Evolutionary conservation across 345 rosid genomes (phyloP).

Genomic region (Eucalyptus marginata): DNA sequence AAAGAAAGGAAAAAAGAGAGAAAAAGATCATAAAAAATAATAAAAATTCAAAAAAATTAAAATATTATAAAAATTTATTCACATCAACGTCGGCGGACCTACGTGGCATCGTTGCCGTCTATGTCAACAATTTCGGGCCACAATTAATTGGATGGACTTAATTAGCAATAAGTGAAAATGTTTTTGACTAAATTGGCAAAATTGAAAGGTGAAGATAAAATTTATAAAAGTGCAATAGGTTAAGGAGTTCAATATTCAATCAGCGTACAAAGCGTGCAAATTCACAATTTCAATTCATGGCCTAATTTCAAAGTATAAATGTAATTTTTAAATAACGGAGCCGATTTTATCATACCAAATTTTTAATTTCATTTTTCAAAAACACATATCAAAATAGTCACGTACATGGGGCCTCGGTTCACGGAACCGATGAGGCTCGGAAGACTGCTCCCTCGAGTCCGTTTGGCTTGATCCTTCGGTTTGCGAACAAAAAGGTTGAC

Average conservation of each 20-base stretch:
- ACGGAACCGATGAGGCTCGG: background rate
- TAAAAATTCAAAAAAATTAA: no score
- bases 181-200: fast-evolving
- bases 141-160: no score
- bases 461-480: background rate
- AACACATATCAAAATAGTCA: background rate
- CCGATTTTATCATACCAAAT: background rate
- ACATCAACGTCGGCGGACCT: fast-evolving
- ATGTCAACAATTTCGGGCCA: fast-evolving
- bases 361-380: background rate
- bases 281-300: background rate
- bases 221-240: no score
- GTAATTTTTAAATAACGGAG: background rate
- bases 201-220: no score
- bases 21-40: no score
- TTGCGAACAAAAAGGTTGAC: background rate
- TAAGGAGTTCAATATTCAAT: no score
- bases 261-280: background rate
- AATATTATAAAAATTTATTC: no score
- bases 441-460: background rate
- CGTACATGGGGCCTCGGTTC: background rate
- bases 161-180: no score
- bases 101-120: fast-evolving
- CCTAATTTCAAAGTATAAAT: background rate
- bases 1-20: fast-evolving